A percentile compares a stretch with the other conserved stretches of the same genome.
phyloP scores from a whole-genome alignment of 2,329 filamentous ascomycete species.

The Fusarium tuaranense region DNA sequence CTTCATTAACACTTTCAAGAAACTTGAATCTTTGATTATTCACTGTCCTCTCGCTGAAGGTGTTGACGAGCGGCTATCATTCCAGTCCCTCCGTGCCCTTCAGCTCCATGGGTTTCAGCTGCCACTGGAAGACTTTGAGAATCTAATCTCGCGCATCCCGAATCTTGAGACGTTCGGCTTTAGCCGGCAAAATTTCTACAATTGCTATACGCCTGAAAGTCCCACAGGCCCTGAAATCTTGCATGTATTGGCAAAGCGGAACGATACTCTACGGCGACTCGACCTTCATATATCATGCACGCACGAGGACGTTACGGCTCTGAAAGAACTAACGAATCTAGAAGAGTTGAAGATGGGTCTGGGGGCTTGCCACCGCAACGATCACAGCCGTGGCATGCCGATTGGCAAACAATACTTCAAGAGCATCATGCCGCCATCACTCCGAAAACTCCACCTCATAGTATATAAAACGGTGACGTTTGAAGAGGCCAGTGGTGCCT shows the following conservation, averaged over 20 bases:
- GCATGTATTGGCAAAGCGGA: neutral
- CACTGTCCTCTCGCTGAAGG: neutral
- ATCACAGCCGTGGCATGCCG: neutral
- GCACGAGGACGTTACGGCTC: neutral
- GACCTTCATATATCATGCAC: neutral
- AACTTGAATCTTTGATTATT: neutral
- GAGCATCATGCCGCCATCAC: neutral
- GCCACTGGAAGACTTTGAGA: neutral
- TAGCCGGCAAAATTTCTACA: too few species aligned
- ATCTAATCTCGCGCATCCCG: neutral
- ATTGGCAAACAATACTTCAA: neutral
- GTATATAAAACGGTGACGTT: neutral
- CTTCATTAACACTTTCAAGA: neutral
- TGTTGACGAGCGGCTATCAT: neutral
- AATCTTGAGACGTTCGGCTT: neutral
- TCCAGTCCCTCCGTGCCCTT: neutral
- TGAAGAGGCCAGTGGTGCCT: neutral
- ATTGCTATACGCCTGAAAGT: too few species aligned
- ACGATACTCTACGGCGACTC: neutral
- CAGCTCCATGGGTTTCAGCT: neutral
- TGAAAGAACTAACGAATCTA: neutral
- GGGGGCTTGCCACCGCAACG: neutral
- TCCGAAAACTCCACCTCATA: neutral
- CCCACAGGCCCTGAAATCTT: neutral
- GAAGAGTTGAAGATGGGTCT: neutral